Evolutionary conservation across 306 rosid genomes (phyloP).

Genomic region (Cyamopsis tetragonoloba): DNA sequence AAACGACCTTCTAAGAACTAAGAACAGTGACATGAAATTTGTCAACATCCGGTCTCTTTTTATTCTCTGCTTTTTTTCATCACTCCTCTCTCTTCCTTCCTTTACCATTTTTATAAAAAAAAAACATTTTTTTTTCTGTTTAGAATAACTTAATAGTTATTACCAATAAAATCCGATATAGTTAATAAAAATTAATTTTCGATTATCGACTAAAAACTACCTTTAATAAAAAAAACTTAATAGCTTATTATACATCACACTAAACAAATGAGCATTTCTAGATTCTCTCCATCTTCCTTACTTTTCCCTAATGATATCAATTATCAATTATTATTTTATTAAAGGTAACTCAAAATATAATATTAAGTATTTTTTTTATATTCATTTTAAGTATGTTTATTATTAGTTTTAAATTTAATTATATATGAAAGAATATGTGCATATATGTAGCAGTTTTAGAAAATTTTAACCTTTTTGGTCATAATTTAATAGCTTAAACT

Average conservation of each 20-base stretch:
- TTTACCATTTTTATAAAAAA: constrained; percentile 33
- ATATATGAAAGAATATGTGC: background rate
- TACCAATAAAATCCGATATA: too few relatives aligned
- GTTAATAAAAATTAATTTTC: too few relatives aligned
- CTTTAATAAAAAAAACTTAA: too few relatives aligned
- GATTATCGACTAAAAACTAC: too few relatives aligned
- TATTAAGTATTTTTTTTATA: background rate
- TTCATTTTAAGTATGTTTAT: background rate
- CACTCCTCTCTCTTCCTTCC: constrained; percentile 47
- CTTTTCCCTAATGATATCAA: constrained; percentile 41
- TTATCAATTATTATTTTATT: background rate
- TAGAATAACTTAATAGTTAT: background rate
- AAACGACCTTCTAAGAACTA: constrained; percentile 96
- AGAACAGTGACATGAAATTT: constrained; percentile 99
- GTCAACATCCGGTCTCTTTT: constrained; percentile 99
- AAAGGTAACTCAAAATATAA: constrained; percentile 16
- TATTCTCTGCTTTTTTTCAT: constrained; percentile 94
- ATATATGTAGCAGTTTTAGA: background rate
- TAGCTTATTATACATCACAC: too few relatives aligned
- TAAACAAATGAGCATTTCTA: constrained; percentile 57
- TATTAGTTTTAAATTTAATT: background rate
- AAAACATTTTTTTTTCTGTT: background rate
- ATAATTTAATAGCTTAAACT: background rate
- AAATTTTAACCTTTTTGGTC: too few relatives aligned
- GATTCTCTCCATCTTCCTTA: constrained; percentile 75